Evolutionary conservation across 2,329 filamentous ascomycete species (phyloP), one percentile per base, ranked within the genome.

Genomic region (Sarocladiaceae sp.): DNA sequence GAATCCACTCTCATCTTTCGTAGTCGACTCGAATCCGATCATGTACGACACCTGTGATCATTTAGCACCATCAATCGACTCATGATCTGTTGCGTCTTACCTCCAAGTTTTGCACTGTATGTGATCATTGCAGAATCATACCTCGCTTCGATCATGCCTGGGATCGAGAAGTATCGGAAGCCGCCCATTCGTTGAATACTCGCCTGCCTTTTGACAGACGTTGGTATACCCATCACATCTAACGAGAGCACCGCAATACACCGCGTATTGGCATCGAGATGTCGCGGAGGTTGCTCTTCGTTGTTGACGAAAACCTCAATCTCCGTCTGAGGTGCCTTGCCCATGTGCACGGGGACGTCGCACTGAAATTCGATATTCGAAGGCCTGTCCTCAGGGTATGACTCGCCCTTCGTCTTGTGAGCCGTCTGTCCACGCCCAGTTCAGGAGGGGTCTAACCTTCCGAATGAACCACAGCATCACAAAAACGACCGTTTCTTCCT

Each of bases 381-480:
- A 8, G 67, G 67, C 50, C 59, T 66, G 17, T 61, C 64, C 31
- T 71, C 66, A 6, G 66, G 65, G 54, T 69, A 70, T 3, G 68
- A 69, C 53, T 71, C 63, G 22, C 68, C 68, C 67, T 70, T 39
- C 3, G n/a, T 35, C 18, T 25, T 46, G 52, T 36, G 29, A 46
- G 28, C 26, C 29, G 39, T 25, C 15, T 13, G 11, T 26, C 40
- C 40, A 49, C 12, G 46, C 33, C 28, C 26, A 33, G 25, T 15
- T 29, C 3, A 48, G 22, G 28, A 18, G 50, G 50, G 17, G n/a
- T 11, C 25, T 18, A 57, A 70, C 67, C 64, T 70, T 70, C 47
- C 58, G 58, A 49, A 71, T 71, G 52, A 71, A 70, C 68, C 68
- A 71, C 29, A 66, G 66, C 66, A 71, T 70, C 46, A 69, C 67